Base-by-base conservation (phyloP, 169 alveolate species). In the Eimeria acervulina region DNA sequence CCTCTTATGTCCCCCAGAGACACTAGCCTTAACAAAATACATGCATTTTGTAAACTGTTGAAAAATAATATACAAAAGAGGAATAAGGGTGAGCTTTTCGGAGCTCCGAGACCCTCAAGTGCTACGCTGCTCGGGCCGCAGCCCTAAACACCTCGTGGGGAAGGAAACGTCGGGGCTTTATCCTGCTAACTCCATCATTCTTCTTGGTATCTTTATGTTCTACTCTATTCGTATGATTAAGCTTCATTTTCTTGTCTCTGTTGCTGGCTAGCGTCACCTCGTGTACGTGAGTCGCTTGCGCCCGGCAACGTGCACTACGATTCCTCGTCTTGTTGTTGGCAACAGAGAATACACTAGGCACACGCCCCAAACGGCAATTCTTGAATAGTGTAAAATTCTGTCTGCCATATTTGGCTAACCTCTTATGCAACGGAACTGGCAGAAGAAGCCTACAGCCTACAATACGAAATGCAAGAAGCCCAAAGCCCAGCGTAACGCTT, bases 81-180 rank as follows among this genome's bases (percentile, higher is more conserved):
- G 51, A 0, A 78, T 40, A 78, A 78, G n/a, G 55, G 66, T 26
- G 7, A 28, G 88, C 42, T 17, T 42, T 44, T 4, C 23, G 63
- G 42, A 78, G 66, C 28, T 47, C 10, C 44, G 63, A 40, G 59
- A 28, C 38, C 40, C 66, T 44, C 42, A 78, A 78, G 68, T 44
- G 63, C 66, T 42, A 12, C 36, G 40, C 91, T 83, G 47, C 76
- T 47, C 76, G 91, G 72, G 91, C 91, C 91, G 91, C 91, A 83
- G 91, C 91, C 91, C 91, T 83, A 31, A 4, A 23, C 74, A 31
- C 19, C 42, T 83, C 74, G 91, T 83, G 91, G 91, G 72, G 72
- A 83, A 47, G 51, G n/a, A 47, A 52, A 51, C 44, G 21, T 55
- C 66, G 91, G 91, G 72, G 91, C 91, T 47, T 83, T 38, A n/a